Evolutionary conservation across 345 rosid species (phyloP).

Genomic region (Populus davidiana): DNA sequence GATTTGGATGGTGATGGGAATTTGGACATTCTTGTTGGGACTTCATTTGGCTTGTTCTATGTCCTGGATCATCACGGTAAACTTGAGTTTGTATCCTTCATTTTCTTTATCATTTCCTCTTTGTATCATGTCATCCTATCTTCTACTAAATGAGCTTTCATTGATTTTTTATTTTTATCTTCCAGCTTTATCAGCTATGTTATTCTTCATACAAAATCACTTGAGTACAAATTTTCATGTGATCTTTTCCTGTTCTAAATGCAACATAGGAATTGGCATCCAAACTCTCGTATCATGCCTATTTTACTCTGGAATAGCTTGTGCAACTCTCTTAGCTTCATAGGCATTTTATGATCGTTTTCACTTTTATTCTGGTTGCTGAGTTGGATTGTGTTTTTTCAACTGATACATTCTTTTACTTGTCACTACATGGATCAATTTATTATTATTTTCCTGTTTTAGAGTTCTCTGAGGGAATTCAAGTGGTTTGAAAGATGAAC

Average conservation of each 20-base stretch:
- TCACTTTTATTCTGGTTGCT: background rate
- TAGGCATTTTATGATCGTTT: background rate
- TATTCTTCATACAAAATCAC: background rate
- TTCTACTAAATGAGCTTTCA: background rate
- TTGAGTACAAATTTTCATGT: background rate
- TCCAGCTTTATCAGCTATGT: background rate
- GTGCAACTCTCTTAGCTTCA: background rate
- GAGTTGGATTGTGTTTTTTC: background rate
- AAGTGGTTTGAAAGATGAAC: background rate
- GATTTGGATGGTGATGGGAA: slow-evolving; percentile 99
- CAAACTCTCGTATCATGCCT: background rate
- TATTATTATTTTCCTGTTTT: background rate
- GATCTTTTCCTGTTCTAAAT: background rate
- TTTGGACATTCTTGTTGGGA: slow-evolving; percentile 95
- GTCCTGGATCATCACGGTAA: slow-evolving; percentile 96
- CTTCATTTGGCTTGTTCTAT: slow-evolving; percentile 93
- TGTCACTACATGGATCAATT: background rate
- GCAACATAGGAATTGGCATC: background rate
- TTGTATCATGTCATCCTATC: background rate
- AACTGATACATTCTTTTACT: background rate
- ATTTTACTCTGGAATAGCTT: background rate
- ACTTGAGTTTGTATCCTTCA: slow-evolving; percentile 7
- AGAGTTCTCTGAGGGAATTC: background rate
- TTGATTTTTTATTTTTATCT: background rate
- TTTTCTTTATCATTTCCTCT: slow-evolving; percentile 4